Evolutionary conservation across 208 protist species (phyloP).

Genomic region (Trypanosoma congolense): DNA sequence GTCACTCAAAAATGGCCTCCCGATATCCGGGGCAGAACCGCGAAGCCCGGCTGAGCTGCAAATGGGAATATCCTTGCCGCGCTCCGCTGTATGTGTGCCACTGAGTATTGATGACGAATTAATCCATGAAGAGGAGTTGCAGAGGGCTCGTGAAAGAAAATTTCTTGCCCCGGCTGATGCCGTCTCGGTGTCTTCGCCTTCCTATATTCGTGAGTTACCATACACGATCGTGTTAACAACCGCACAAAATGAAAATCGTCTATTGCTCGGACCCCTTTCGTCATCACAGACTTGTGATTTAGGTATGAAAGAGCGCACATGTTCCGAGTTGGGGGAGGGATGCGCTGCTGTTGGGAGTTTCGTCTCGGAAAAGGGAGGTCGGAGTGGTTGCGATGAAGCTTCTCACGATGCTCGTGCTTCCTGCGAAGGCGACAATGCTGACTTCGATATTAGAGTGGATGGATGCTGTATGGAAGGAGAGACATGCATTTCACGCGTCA

Average conservation of each 20-base stretch:
- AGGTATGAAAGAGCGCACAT: too few relatives aligned
- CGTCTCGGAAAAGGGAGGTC: too few relatives aligned
- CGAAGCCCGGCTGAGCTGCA: not conserved
- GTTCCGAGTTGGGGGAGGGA: too few relatives aligned
- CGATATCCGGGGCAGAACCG: not conserved
- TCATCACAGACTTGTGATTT: not conserved
- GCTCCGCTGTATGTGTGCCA: constrained; percentile 1
- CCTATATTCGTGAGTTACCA: not conserved
- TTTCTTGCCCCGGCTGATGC: not conserved
- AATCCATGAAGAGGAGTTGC: constrained; percentile 5
- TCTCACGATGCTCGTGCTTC: too few relatives aligned
- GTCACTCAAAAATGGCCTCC: not conserved
- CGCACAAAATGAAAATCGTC: not conserved
- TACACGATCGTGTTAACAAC: constrained; percentile 11
- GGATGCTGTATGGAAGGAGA: too few relatives aligned
- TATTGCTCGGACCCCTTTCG: constrained; percentile 5
- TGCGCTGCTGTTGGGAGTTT: too few relatives aligned
- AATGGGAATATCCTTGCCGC: constrained; percentile 3
- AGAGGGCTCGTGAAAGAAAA: not conserved
- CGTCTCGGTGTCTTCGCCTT: not conserved
- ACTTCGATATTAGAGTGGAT: too few relatives aligned
- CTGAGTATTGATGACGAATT: constrained; percentile 7
- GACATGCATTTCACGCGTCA: too few relatives aligned
- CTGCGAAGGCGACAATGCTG: too few relatives aligned
- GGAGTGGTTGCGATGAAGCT: too few relatives aligned